Evolutionary conservation across 2,329 filamentous ascomycete species (phyloP).

Genomic region (Dactylellina parvicollis): DNA sequence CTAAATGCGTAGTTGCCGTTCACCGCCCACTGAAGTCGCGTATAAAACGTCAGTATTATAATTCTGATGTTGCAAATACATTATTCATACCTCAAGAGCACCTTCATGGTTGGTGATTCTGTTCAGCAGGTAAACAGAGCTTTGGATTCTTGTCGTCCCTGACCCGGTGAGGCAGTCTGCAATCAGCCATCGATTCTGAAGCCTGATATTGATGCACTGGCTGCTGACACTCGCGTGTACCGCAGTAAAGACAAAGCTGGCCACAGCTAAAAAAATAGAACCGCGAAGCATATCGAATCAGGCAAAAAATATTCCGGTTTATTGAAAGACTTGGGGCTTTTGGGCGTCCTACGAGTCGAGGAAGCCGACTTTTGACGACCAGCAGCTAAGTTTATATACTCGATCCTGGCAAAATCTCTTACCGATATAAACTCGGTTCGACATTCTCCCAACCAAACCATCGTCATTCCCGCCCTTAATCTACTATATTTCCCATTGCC

Average conservation of each 20-base stretch:
- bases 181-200: slow-evolving; percentile 32
- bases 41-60: no score
- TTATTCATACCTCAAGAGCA: slow-evolving; percentile 46
- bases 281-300: slow-evolving; percentile 8
- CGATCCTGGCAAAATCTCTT: background rate
- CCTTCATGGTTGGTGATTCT: slow-evolving; percentile 35
- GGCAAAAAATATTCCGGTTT: background rate
- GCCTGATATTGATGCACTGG: slow-evolving; percentile 41
- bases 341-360: no score
- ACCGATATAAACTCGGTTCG: background rate
- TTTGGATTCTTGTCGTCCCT: slow-evolving; percentile 35
- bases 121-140: slow-evolving; percentile 47
- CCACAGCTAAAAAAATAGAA: slow-evolving; percentile 11
- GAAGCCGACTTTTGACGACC: no score
- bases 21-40: slow-evolving; percentile 42
- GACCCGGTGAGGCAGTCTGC: slow-evolving; percentile 37
- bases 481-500: no score
- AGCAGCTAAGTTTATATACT: background rate
- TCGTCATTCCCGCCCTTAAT: background rate
- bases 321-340: no score
- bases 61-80: no score
- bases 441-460: background rate
- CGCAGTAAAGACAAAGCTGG: slow-evolving; percentile 10
- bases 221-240: slow-evolving; percentile 47
- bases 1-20: slow-evolving; percentile 36